Percentiles rank a stretch among this genome's conserved stretches.
Conservation (phyloP, 2,329 filamentous ascomycete species). For the Botrytis fragariae region DNA sequence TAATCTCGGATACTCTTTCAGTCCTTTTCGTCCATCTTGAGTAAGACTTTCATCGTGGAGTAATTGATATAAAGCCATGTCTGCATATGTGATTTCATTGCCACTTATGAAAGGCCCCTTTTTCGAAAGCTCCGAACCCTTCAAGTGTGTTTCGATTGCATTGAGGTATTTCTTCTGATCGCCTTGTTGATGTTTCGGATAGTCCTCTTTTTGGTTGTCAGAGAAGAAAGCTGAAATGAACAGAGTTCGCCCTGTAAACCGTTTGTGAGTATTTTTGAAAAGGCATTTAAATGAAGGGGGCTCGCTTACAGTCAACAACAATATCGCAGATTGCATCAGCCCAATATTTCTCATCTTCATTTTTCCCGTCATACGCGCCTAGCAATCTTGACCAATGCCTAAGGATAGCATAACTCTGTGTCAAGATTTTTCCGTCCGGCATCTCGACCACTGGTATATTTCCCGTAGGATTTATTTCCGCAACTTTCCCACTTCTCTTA, state of each 20-base stretch:
- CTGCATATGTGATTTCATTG: constrained; percentile 36
- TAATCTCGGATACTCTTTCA: constrained; percentile 35
- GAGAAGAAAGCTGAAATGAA: constrained; percentile 8
- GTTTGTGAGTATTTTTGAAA: not conserved
- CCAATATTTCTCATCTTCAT: constrained; percentile 38
- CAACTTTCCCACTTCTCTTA: constrained; percentile 31
- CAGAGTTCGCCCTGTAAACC: not conserved
- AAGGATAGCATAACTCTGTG: constrained; percentile 38
- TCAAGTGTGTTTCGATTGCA: constrained; percentile 41
- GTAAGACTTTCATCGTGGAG: constrained; percentile 37
- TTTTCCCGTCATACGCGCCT: constrained; percentile 36
- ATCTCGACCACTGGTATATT: constrained; percentile 36
- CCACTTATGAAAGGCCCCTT: constrained; percentile 36
- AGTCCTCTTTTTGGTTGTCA: not conserved
- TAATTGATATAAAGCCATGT: constrained; percentile 35
- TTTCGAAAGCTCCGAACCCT: constrained; percentile 35
- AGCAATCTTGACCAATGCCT: constrained; percentile 36
- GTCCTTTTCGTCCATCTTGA: constrained; percentile 30
- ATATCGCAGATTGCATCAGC: constrained; percentile 39
- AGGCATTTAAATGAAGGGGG: not conserved
- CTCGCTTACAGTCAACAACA: constrained; percentile 23
- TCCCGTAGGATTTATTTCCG: constrained; percentile 32
- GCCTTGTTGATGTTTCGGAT: constrained; percentile 4
- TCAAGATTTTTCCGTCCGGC: constrained; percentile 36
- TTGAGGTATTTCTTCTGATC: not conserved